Evolutionary conservation across 169 alveolate species (phyloP).

Genomic region (Eimeria acervulina): DNA sequence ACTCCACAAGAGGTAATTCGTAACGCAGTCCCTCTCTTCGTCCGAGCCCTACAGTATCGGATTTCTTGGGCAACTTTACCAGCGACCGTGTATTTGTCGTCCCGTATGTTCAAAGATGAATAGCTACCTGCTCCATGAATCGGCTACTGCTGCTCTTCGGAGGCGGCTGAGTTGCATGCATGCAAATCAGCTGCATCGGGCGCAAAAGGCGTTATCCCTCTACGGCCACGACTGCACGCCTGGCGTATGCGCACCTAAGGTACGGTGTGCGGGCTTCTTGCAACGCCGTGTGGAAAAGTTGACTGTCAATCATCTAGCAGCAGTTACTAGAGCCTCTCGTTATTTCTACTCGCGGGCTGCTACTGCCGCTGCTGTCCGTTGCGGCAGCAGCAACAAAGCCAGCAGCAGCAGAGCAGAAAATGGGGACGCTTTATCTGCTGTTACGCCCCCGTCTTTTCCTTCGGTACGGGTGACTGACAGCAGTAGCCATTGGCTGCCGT

Average conservation of each 20-base stretch:
- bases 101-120: background rate
- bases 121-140: background rate
- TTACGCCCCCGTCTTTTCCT: too few relatives aligned
- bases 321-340: background rate
- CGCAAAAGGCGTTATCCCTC: background rate
- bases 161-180: background rate
- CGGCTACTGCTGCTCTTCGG: slow-evolving; percentile 14
- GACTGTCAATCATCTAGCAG: background rate
- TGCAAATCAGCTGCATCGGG: background rate
- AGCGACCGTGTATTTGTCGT: background rate
- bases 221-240: background rate
- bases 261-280: background rate
- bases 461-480: background rate
- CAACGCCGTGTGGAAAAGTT: background rate
- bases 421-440: background rate
- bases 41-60: background rate
- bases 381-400: background rate
- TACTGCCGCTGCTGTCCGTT: background rate
- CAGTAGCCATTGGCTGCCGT: slow-evolving; percentile 63
- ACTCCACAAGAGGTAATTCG: background rate
- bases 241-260: background rate
- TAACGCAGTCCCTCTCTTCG: too few relatives aligned
- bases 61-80: background rate
- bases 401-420: background rate
- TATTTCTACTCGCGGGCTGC: background rate